Evolutionary conservation across 169 alveolate species (phyloP), one percentile per base, ranked within the genome.

Genomic region (Cyclospora cayetanensis): DNA sequence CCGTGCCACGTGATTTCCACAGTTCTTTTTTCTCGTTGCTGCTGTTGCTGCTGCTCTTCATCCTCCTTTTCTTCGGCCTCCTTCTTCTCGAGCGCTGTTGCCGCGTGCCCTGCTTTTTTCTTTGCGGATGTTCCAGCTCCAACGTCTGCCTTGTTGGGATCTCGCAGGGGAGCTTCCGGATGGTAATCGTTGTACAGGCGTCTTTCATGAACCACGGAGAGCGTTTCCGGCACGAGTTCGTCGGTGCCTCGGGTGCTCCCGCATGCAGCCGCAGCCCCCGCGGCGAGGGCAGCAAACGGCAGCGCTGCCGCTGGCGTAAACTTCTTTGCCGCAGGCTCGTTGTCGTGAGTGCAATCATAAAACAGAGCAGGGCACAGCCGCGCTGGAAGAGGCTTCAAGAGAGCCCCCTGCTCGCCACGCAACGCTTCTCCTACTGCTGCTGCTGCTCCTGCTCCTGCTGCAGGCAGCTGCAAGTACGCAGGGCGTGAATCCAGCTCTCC

Each of bases 321-420:
- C 93, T 94, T 93, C 90, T 95, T 91, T 85, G 94, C 76, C 12
- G 96, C 95, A 20, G 99, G 95, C 79, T 96, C 97, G 93, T 97
- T 98, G 68, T 98, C 99, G 93, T 97, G 99, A 27, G 99, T 97
- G 90, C 97, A 95, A 93, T 98, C 99, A 85, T 96, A 98, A 50
- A 97, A 93, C 37, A 60, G 98, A 95, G 80, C 94, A 37, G 93
- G 74, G 31, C 82, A 66, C 15, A 39, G 2, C 27, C 60, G 22
- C 15, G 87, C 65, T 37, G 72, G 95, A 42, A 53, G 92, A 68
- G 90, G 95, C 63, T 55, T 77, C 88, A 37, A 52, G 46, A n/a
- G 65, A 3, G 35, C 18, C 65, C 91, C 60, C 29, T 72, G 55
- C 12, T 27, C 86, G n/a, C 46, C 86, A 68, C 4, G 80, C 52